A percentile compares a stretch with the other conserved stretches of the same genome.
These are phyloP conservation scores for Globisporangium radiosum DNA, from an alignment of 352 stramenopile species.

Conservation along the genomic window DNA sequence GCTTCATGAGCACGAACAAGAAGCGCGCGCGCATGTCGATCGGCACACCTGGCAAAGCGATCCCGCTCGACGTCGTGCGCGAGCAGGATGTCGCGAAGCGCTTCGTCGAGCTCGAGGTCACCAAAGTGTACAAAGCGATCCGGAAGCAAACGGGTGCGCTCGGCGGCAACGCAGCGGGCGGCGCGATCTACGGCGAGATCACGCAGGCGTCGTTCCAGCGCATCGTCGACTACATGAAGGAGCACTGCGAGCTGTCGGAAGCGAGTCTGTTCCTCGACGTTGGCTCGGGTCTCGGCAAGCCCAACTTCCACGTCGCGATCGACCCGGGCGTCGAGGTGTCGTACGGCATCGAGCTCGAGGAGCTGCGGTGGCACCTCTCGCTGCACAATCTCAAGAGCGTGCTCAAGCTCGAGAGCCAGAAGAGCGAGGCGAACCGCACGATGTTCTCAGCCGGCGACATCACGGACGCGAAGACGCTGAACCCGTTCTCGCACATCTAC, in stretches of 20 bases:
- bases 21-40: slow-evolving; percentile 60
- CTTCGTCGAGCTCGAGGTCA: slow-evolving; percentile 81
- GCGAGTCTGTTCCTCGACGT: slow-evolving; percentile 95
- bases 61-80: slow-evolving; percentile 42
- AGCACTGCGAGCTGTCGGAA: slow-evolving; percentile 85
- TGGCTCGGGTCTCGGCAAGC: slow-evolving; percentile 95
- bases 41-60: slow-evolving; percentile 67
- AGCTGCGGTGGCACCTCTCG: slow-evolving; percentile 92
- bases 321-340: slow-evolving; percentile 94
- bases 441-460: slow-evolving; percentile 95
- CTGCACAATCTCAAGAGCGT: slow-evolving; percentile 91
- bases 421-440: slow-evolving; percentile 48
- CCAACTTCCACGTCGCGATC: slow-evolving; percentile 96
- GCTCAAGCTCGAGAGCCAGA: slow-evolving; percentile 59
- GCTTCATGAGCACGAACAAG: slow-evolving; percentile 25
- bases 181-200: slow-evolving; percentile 98
- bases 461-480: slow-evolving; percentile 88
- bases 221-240: slow-evolving; percentile 93
- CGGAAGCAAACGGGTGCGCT: slow-evolving; percentile 92
- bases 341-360: slow-evolving; percentile 94
- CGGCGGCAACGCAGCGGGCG: slow-evolving; percentile 91
- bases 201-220: slow-evolving; percentile 96
- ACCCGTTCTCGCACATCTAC: slow-evolving; percentile 98
- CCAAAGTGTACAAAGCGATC: slow-evolving; percentile 89
- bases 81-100: slow-evolving; percentile 61